These are phyloP conservation scores for Triglochin maritima DNA, from an alignment of 106 monocot species.

Conservation along the genomic window DNA sequence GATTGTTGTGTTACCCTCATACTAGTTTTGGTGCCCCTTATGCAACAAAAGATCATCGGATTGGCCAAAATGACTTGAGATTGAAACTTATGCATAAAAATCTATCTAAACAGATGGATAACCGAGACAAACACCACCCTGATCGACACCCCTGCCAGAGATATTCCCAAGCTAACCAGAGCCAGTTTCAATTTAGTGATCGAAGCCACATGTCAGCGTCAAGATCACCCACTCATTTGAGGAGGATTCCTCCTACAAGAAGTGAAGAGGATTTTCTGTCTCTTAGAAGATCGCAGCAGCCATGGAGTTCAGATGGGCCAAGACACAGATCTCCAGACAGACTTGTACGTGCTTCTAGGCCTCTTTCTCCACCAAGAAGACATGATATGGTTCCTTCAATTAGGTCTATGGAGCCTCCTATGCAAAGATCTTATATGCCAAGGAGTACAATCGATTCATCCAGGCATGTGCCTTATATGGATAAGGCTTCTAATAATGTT, in stretches of 20 bases:
- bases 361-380: constrained; percentile 33
- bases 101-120: constrained; percentile 22
- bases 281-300: constrained; percentile 31
- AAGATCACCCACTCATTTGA: constrained; percentile 13
- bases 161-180: constrained; percentile 39
- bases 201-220: constrained; percentile 17
- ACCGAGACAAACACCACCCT: constrained; percentile 10
- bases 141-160: constrained; percentile 58
- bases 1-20: not conserved
- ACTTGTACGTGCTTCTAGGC: constrained; percentile 31
- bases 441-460: constrained; percentile 30
- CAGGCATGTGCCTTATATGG: constrained; percentile 24
- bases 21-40: constrained; percentile 20
- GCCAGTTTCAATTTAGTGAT: constrained; percentile 14
- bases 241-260: constrained; percentile 49
- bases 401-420: constrained; percentile 29
- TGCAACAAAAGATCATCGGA: constrained; percentile 26
- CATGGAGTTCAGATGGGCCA: constrained; percentile 20
- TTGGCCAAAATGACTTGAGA: constrained; percentile 70
- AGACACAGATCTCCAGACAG: constrained; percentile 63
- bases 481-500: constrained; percentile 26
- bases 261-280: constrained; percentile 64
- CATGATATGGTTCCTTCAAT: constrained; percentile 26
- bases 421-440: constrained; percentile 15
- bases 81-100: constrained; percentile 64